Conservation (phyloP, 371 early-diverging fungal genomes). For the Mucor indicus region DNA sequence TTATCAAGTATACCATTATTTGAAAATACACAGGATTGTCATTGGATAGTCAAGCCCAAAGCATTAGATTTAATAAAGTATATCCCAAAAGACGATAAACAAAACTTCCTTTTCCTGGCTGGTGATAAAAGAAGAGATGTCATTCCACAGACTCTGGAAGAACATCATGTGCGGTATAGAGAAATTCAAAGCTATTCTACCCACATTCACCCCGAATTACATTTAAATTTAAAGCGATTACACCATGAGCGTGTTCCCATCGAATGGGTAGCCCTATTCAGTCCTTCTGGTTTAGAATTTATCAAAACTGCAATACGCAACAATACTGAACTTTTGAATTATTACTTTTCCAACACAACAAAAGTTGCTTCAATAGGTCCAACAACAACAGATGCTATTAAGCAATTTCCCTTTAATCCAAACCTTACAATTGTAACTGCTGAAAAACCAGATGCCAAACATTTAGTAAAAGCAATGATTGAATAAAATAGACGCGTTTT, state of each 20-base stretch:
- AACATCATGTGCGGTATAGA: constrained; percentile 20
- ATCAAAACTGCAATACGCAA: too few species aligned
- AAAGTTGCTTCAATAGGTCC: constrained; percentile 53
- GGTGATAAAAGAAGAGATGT: constrained; percentile 58
- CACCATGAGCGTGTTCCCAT: not conserved
- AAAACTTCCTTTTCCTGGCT: constrained; percentile 42
- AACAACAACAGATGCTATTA: constrained; percentile 48
- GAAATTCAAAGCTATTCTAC: constrained; percentile 50
- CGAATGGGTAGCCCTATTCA: constrained; percentile 53
- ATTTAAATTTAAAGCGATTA: not conserved
- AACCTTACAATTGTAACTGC: constrained; percentile 38
- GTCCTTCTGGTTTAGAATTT: constrained; percentile 58
- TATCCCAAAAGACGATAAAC: constrained; percentile 10
- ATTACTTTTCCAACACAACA: not conserved
- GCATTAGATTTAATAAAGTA: constrained; percentile 38
- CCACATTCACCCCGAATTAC: constrained; percentile 23
- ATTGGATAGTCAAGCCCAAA: constrained; percentile 30
- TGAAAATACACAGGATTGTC: not conserved
- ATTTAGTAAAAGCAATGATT: constrained; percentile 29
- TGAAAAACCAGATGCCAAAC: constrained; percentile 36
- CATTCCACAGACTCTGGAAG: constrained; percentile 29
- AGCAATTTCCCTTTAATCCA: constrained; percentile 2
- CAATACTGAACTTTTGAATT: not conserved
- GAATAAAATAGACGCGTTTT: too few species aligned
- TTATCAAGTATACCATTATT: constrained; percentile 25